phyloP scores from a whole-genome alignment of 75 land plant species.

The Sequoiadendron giganteum region DNA sequence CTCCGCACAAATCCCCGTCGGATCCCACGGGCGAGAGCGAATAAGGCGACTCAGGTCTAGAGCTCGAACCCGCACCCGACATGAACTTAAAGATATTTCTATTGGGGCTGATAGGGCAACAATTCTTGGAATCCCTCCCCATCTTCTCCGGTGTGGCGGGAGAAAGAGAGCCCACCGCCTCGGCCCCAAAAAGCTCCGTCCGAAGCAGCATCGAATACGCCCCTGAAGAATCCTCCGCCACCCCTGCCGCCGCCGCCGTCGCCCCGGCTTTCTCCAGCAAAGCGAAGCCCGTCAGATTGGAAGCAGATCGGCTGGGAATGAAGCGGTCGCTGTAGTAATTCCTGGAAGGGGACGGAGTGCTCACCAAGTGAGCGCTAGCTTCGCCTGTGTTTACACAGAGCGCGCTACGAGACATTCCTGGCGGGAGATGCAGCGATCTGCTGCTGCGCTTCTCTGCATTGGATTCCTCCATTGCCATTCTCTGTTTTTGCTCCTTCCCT shows the following conservation, averaged over 20 bases:
- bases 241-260: not conserved
- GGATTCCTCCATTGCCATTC: not conserved
- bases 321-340: constrained; percentile 87
- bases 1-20: constrained; percentile 43
- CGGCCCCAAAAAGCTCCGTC: constrained; percentile 80
- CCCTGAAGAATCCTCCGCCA: constrained; percentile 76
- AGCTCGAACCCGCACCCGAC: constrained; percentile 42
- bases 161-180: constrained; percentile 50
- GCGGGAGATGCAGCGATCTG: constrained; percentile 60
- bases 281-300: constrained; percentile 73
- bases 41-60: constrained; percentile 71
- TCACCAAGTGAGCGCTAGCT: constrained; percentile 10
- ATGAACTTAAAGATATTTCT: constrained; percentile 88
- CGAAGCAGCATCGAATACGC: constrained; percentile 73
- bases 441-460: constrained; percentile 19
- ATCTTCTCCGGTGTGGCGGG: constrained; percentile 58
- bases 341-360: constrained; percentile 41
- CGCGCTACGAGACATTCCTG: constrained; percentile 55
- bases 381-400: constrained; percentile 17
- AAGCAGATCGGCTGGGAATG: constrained; percentile 92
- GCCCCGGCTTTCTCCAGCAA: constrained; percentile 78
- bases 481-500: too few relatives aligned
- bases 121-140: constrained; percentile 27
- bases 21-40: constrained; percentile 56
- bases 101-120: constrained; percentile 82